Evolutionary conservation across 108 stramenopile genomes (phyloP), one percentile per base, ranked within the genome.

Genomic region (Cylindrotheca closterium): DNA sequence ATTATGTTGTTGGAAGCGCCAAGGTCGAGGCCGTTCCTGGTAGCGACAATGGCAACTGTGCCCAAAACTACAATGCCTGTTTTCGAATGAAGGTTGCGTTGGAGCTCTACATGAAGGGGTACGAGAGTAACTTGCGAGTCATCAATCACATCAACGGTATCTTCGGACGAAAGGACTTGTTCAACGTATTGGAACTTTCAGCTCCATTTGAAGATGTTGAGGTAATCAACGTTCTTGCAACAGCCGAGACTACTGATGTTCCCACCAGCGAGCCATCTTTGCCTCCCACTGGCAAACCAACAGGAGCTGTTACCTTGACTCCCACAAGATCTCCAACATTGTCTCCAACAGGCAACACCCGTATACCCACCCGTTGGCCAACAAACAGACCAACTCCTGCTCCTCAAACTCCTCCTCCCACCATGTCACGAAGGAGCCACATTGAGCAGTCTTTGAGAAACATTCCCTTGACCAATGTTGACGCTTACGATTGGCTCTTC

Each of bases 341-440:
- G 7, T 10, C 7, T 42, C 37, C 37, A 7, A 42, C 37, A 10
- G 10, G 7, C 37, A 7, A 7, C 15, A n/a, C n/a, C n/a, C n/a
- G n/a, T n/a, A n/a, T n/a, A n/a, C n/a, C n/a, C n/a, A n/a, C n/a
- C n/a, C n/a, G n/a, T n/a, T n/a, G n/a, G n/a, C n/a, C n/a, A n/a
- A n/a, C n/a, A n/a, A n/a, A n/a, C n/a, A n/a, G n/a, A n/a, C 37
- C 37, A 42, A 42, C 15, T 42, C 37, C 37, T 42, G 7, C 37
- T 15, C 37, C 37, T 10, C 7, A 7, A 7, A 42, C 47, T 50
- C 62, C 26, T 28, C 63, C 23, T 51, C 63, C 37, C 10, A 42
- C 37, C 7, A 10, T 42, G 37, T 7, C 10, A 7, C 37, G 37
- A 7, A 42, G 37, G 15, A 42, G 10, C 15, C 37, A 42, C 15